Evolutionary conservation across 2,329 filamentous ascomycete genomes (phyloP).

Genomic region (Fusarium humuli): DNA sequence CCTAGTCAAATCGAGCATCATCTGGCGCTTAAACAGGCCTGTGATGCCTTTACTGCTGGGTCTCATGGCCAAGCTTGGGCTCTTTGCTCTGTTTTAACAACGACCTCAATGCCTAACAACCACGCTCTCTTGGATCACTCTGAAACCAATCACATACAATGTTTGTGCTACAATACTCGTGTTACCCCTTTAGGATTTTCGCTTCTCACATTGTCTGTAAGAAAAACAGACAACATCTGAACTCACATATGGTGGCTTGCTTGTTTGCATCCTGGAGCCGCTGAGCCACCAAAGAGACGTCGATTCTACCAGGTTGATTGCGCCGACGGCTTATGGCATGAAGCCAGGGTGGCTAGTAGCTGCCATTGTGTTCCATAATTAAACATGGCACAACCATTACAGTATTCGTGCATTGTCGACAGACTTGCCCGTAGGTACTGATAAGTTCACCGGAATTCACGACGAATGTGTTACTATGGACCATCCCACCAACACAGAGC

Average conservation of each 20-base stretch:
- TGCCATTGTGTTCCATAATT: not conserved
- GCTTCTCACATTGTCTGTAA: not conserved
- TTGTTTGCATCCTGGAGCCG: constrained; percentile 9
- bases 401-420: not conserved
- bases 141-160: constrained; percentile 28
- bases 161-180: not conserved
- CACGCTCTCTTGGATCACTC: not conserved
- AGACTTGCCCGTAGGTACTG: not conserved
- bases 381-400: not conserved
- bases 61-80: not conserved
- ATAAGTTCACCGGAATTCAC: not conserved
- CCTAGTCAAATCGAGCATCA: constrained; percentile 26
- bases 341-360: not conserved
- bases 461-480: not conserved
- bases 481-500: not conserved
- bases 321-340: constrained; percentile 12
- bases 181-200: not conserved
- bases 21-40: constrained; percentile 30
- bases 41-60: constrained; percentile 1
- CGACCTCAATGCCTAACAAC: constrained; percentile 1
- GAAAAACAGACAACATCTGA: not conserved
- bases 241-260: constrained; percentile 13
- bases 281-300: constrained; percentile 44
- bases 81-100: constrained; percentile 1
- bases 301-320: constrained; percentile 32